A percentile compares a stretch with the other conserved stretches of the same genome.
These are phyloP conservation scores for Candida ovalis DNA, from an alignment of 805 yeast genomes.

Conservation along the genomic window DNA sequence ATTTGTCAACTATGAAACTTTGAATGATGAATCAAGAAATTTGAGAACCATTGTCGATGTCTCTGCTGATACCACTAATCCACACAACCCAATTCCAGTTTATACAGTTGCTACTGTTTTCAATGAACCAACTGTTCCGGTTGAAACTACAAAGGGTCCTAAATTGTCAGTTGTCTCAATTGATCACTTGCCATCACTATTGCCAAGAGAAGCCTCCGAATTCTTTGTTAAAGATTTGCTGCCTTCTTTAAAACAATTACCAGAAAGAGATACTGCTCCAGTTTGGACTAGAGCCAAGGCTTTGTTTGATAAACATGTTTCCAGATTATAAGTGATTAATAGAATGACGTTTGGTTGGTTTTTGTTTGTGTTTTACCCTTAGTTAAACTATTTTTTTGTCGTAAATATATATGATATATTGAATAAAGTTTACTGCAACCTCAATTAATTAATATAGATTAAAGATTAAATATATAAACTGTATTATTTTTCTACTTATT, in stretches of 20 bases:
- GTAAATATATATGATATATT: not conserved
- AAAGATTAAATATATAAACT: not conserved
- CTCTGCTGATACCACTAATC: constrained; percentile 97
- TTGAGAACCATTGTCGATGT: constrained; percentile 94
- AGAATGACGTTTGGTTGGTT: not conserved
- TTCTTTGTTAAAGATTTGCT: constrained; percentile 80
- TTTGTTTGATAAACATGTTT: constrained; percentile 80
- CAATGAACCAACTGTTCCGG: constrained; percentile 84
- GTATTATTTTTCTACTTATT: not conserved
- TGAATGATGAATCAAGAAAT: constrained; percentile 66
- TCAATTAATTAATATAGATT: not conserved
- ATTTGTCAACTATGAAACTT: constrained; percentile 65
- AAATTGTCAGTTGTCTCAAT: constrained; percentile 88
- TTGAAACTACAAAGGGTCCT: constrained; percentile 76
- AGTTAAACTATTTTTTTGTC: no score
- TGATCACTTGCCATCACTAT: constrained; percentile 91
- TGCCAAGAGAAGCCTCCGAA: constrained; percentile 98
- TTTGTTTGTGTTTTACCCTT: not conserved
- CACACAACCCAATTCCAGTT: constrained; percentile 96
- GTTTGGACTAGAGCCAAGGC: constrained; percentile 91
- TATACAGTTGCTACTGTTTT: constrained; percentile 88
- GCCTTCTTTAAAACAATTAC: constrained; percentile 84
- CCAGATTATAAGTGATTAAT: constrained; percentile 43
- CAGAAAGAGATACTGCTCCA: constrained; percentile 75
- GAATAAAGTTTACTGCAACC: not conserved